Base-by-base conservation (phyloP, 257 asterid genomes). In the Jaltomata sinuosa region DNA sequence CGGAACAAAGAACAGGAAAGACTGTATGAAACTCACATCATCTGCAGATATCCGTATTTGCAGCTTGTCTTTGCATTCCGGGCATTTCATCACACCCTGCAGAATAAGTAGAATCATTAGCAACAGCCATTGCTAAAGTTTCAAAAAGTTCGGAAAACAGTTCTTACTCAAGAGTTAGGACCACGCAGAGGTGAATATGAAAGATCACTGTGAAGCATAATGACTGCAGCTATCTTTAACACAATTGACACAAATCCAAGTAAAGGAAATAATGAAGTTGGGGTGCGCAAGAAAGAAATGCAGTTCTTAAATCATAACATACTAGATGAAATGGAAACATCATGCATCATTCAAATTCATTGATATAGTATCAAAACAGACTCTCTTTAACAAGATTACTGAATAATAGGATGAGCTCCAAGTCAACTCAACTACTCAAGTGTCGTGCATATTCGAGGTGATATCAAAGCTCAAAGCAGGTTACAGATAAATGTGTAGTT, bases 71-170 rank as follows among this genome's bases (percentile, higher is more conserved):
- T 93, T 91, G 91, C 99, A 96, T 87, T 96, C 98, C 67, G 99
- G 97, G 85, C 99, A 96, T 88, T 90, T 93, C 98, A 96, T 96
- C 89, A 91, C 98, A 59, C 99, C 99, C 99, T 96, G 94, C 88
- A 88, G 87, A 84, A 85, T 85, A 88, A 80, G 86, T 85, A 45
- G 62, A 25, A 84, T 55, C 77, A 78, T 31, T 38, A 14, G 80
- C 76, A 74, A 80, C 68, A 80, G 83, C 80, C 85, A 86, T 72
- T 78, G 67, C 86, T 76, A 57, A 86, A 62, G 71, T 57, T 85
- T 69, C 27, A 50, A 72, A 45, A 68, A 15, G 25, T 19, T 64
- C 25, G 19, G 34, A 40, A 25, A 74, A 45, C 57, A 45, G 57
- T 45, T 74, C 31, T 74, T 49, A 72, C 80, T 72, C 42, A n/a